These are phyloP conservation scores for Monotropa hypopitys DNA, from an alignment of 179 eudicot species.

Conservation along the genomic window DNA sequence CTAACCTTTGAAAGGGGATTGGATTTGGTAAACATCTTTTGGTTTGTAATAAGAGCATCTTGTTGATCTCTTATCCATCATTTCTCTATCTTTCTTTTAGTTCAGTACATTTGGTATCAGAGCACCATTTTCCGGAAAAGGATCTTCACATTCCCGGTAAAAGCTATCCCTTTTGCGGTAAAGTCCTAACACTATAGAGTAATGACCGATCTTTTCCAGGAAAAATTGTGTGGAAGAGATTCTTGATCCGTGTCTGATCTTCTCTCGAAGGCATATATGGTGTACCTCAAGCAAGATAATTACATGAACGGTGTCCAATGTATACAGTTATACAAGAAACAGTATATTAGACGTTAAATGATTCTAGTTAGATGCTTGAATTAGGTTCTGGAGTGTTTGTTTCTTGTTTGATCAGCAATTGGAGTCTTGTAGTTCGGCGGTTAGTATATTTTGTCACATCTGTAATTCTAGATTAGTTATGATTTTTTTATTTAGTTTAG, in stretches of 20 bases:
- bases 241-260: background rate
- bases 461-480: background rate
- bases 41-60: no score
- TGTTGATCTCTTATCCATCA: no score
- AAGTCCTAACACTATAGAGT: no score
- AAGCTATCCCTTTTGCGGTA: no score
- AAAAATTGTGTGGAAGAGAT: background rate
- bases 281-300: background rate
- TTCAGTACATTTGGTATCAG: no score
- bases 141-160: no score
- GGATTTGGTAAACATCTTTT: no score
- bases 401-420: background rate
- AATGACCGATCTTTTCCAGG: background rate
- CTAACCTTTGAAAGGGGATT: no score
- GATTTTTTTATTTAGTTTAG: no score
- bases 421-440: background rate
- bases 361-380: background rate
- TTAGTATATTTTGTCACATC: background rate
- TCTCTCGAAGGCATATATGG: background rate
- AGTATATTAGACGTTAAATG: background rate
- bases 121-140: no score
- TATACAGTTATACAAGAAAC: background rate
- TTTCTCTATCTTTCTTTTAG: no score
- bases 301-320: background rate
- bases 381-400: background rate